A percentile compares a stretch with the other conserved stretches of the same genome.
Evolutionary conservation across 2,329 filamentous ascomycete species (phyloP).

Genomic region (Fusarium secorum): DNA sequence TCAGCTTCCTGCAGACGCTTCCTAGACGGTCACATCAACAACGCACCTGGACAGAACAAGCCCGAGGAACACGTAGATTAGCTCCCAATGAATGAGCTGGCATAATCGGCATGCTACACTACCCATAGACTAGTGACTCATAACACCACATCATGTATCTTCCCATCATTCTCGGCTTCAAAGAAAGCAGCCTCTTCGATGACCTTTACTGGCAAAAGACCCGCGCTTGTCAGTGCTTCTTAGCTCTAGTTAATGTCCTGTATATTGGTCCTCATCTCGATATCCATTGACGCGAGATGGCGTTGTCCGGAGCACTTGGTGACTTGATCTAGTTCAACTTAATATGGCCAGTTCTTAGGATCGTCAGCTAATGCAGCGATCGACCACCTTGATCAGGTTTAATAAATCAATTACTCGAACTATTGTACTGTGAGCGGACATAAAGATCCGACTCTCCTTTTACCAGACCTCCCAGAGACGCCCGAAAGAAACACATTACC

Average conservation of each 20-base stretch:
- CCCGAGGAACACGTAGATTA: neutral
- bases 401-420: neutral
- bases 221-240: neutral
- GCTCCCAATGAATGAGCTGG: neutral
- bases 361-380: conserved; percentile 1
- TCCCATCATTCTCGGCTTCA: conserved; percentile 1
- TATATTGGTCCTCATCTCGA: conserved; percentile 12
- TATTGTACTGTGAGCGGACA: neutral
- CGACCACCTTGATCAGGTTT: neutral
- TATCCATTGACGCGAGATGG: neutral
- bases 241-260: neutral
- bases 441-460: neutral
- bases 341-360: neutral
- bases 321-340: conserved; percentile 2
- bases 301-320: neutral
- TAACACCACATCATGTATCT: neutral
- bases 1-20: conserved; percentile 3
- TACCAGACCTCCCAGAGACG: neutral
- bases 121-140: neutral
- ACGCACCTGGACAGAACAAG: neutral
- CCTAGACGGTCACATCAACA: neutral
- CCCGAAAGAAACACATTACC: conserved; percentile 8
- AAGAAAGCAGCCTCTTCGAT: neutral
- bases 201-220: neutral
- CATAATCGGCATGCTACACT: neutral